Conservation (phyloP, 306 rosid species). For the Lathyrus sativus region DNA sequence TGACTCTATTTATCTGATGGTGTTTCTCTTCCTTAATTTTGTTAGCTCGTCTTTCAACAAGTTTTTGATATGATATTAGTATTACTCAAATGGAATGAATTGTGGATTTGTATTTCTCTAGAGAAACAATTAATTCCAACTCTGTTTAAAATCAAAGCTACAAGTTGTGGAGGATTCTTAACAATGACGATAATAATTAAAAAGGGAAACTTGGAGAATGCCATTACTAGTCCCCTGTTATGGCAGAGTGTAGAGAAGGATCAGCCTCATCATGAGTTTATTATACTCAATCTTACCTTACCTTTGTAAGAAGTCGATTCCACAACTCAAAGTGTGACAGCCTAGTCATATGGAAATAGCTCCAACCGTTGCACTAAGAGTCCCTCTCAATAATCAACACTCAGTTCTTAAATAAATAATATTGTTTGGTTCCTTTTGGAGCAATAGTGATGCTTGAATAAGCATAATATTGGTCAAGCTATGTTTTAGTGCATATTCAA, state of each 20-base stretch:
- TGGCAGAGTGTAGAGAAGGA: background rate
- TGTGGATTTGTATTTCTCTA: background rate
- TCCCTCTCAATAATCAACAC: background rate
- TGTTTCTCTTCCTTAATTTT: constrained; percentile 6
- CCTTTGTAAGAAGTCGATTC: background rate
- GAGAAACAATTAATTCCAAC: background rate
- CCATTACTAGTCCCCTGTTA: background rate
- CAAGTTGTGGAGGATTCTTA: constrained; percentile 1
- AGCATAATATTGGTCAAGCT: background rate
- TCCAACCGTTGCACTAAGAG: background rate
- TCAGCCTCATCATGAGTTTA: background rate
- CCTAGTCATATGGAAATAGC: background rate
- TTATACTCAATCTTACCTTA: background rate
- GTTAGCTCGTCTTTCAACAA: constrained; percentile 6
- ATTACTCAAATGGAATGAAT: constrained; percentile 8
- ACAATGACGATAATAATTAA: background rate
- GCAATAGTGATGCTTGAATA: background rate
- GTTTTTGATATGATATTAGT: background rate
- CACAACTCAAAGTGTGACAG: background rate
- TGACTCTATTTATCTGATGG: constrained; percentile 1
- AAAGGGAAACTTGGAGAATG: background rate
- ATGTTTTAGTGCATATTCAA: no score
- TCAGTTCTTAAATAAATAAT: constrained; percentile 5
- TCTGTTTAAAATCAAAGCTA: background rate
- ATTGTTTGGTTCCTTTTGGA: constrained; percentile 8